Conservation (phyloP, 345 rosid genomes). For the Gossypium longicalyx region DNA sequence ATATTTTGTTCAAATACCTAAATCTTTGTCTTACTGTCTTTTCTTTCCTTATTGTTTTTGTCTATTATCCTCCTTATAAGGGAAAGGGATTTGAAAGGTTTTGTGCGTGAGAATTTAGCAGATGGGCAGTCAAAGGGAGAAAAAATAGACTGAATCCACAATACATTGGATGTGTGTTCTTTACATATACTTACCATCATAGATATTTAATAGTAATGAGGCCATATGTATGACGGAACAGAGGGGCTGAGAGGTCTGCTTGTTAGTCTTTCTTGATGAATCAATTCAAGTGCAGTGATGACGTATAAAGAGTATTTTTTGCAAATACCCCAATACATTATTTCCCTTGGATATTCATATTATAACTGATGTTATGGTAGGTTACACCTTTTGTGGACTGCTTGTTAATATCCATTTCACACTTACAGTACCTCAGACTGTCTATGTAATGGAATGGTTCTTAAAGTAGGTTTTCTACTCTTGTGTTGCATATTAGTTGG, state of each 20-base stretch:
- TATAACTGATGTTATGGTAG: too few relatives aligned
- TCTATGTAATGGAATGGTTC: not conserved
- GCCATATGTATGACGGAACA: too few relatives aligned
- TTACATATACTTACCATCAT: not conserved
- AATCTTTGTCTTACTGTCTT: not conserved
- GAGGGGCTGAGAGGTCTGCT: too few relatives aligned
- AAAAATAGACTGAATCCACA: not conserved
- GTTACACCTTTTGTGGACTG: not conserved
- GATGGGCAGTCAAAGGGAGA: not conserved
- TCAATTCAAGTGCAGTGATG: too few relatives aligned
- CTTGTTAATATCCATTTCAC: not conserved
- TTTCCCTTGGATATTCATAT: too few relatives aligned
- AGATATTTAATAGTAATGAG: too few relatives aligned
- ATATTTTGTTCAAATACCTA: conserved; percentile 9
- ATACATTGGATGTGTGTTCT: not conserved
- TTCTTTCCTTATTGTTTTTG: not conserved
- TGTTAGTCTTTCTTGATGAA: too few relatives aligned
- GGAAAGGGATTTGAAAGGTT: conserved; percentile 4
- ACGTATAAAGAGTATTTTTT: too few relatives aligned
- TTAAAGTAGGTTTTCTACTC: not conserved
- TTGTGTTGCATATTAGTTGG: not conserved
- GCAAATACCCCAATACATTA: too few relatives aligned
- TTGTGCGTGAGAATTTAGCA: not conserved
- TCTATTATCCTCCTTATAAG: not conserved
- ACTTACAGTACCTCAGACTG: not conserved